Evolutionary conservation across 2,329 filamentous ascomycete species (phyloP), one percentile per base, ranked within the genome.

Genomic region (Cytospora piceicola): DNA sequence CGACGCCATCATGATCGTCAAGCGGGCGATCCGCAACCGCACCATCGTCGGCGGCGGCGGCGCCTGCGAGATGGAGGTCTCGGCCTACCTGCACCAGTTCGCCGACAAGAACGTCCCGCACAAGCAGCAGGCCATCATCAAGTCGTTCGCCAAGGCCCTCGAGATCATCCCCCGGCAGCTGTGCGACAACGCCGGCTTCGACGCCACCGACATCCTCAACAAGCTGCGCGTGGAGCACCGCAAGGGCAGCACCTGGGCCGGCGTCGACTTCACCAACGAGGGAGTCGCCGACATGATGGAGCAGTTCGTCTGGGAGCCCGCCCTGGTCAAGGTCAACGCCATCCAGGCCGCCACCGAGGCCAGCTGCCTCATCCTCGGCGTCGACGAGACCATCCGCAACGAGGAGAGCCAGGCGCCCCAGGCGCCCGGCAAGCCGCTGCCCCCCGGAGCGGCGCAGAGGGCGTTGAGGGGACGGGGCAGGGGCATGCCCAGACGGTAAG

Each of bases 1-100:
- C 83, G 95, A 99, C 75, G 95, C 95, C 72, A 98, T 99, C 80
- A 99, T 99, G 95, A 97, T 99, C 74, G 95, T 99, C 76, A 98
- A 98, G 88, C 93, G 96, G 68, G 93, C 95, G 32, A 93, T 98
- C 79, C 93, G 92, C 82, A 96, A 98, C 84, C 90, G 90, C 75
- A 91, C 88, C 76, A 97, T 99, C 71, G 95, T 99, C 30, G 95
- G 94, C 55, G 95, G 95, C 73, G 95, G 95, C 73, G 95, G 95
- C 76, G 94, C 95, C 22, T 89, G 85, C 73, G 95, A 99, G 84
- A 98, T 99, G 94, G 95, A 98, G 78, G 80, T 98, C 61, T 97
- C 94, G 8, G 91, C 93, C 49, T 96, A 97, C 80, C 87, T 99
- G 69, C 94, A 97, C 83, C 85, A 87, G 72, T 97, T 91, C 74